These are phyloP conservation scores for Cerioporus squamosus DNA, from an alignment of 1,284 basidiomycete genomes.

Conservation along the genomic window DNA sequence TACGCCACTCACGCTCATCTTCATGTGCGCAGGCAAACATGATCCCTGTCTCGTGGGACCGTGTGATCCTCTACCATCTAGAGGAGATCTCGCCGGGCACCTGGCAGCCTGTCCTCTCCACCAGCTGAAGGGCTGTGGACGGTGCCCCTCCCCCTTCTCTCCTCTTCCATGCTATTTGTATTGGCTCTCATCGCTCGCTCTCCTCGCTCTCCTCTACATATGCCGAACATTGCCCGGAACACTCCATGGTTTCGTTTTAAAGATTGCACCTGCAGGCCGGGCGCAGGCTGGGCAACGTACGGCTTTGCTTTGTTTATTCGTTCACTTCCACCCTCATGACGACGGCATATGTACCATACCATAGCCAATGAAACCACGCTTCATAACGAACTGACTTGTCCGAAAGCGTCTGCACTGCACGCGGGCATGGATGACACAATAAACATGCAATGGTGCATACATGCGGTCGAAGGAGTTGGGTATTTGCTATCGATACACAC, in stretches of 20 bases:
- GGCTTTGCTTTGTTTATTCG: constrained; percentile 2
- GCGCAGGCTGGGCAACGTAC: background rate
- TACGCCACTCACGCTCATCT: constrained; percentile 14
- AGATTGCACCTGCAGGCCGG: background rate
- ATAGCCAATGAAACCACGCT: background rate
- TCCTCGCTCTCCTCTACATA: background rate
- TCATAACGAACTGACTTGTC: background rate
- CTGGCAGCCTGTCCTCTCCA: constrained; percentile 63
- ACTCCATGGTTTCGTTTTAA: background rate
- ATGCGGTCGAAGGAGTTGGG: background rate
- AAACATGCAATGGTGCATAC: background rate
- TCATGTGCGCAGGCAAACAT: constrained; percentile 52
- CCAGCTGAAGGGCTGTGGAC: constrained; percentile 34
- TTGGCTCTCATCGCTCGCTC: constrained; percentile 4
- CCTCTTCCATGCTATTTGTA: background rate
- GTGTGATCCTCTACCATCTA: constrained; percentile 70
- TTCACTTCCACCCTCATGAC: constrained; percentile 2
- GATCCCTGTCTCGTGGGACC: constrained; percentile 69
- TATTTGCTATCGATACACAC: constrained; percentile 1
- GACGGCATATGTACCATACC: background rate
- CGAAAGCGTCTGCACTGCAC: too few species aligned
- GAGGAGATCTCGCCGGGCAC: constrained; percentile 71
- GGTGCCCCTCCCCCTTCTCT: background rate
- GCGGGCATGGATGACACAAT: too few species aligned
- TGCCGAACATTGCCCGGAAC: background rate